Conservation (phyloP, 108 stramenopile genomes). For the Conticribra guillardii region DNA sequence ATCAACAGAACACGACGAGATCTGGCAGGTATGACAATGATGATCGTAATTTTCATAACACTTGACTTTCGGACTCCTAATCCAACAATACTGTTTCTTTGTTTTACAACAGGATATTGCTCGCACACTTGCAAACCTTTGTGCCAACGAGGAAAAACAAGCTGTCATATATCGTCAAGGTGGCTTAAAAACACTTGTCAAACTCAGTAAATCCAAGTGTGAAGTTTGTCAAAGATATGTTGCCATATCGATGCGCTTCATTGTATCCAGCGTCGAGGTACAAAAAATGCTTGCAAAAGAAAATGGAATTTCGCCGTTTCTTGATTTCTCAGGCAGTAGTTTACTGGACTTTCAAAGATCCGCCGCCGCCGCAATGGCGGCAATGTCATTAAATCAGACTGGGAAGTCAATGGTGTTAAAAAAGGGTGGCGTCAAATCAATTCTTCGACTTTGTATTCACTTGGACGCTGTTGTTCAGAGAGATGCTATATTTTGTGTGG, state of each 20-base stretch:
- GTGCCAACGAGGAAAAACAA: slow-evolving; percentile 79
- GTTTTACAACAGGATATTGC: slow-evolving; percentile 65
- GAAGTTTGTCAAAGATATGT: slow-evolving; percentile 82
- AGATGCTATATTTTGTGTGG: slow-evolving; percentile 71
- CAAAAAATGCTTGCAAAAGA: slow-evolving; percentile 62
- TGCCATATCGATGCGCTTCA: slow-evolving; percentile 79
- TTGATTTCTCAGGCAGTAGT: slow-evolving; percentile 62
- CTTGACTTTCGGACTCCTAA: neutral
- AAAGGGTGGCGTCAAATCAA: slow-evolving; percentile 62
- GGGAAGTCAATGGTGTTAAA: slow-evolving; percentile 68
- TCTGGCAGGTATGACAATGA: slow-evolving; percentile 26
- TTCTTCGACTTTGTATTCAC: slow-evolving; percentile 66
- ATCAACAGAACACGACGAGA: slow-evolving; percentile 70
- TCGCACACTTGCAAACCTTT: slow-evolving; percentile 76
- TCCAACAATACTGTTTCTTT: neutral
- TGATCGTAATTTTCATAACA: neutral
- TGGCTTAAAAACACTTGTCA: slow-evolving; percentile 64
- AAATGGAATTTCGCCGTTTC: slow-evolving; percentile 60
- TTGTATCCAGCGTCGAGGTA: slow-evolving; percentile 70
- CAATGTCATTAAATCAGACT: slow-evolving; percentile 71
- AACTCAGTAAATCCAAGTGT: slow-evolving; percentile 57
- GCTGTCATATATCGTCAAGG: slow-evolving; percentile 67
- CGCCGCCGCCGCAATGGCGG: slow-evolving; percentile 81
- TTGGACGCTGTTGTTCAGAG: slow-evolving; percentile 63
- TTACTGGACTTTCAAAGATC: slow-evolving; percentile 82